A percentile compares a stretch with the other conserved stretches of the same genome.
Conservation (phyloP, 495 filamentous ascomycete species). For the Lophium mytilinum region DNA sequence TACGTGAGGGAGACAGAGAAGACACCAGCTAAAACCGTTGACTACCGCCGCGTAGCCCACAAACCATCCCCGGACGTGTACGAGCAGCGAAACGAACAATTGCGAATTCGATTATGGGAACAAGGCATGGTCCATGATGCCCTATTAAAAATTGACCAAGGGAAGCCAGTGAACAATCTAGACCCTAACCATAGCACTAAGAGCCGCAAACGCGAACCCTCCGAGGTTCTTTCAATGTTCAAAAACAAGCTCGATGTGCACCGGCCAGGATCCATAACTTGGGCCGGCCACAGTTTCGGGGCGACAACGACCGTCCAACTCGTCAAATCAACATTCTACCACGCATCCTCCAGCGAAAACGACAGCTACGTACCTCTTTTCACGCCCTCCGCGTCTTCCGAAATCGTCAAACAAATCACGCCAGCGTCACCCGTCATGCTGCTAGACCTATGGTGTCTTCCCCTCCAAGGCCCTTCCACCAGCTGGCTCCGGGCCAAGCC, state of each 20-base stretch:
- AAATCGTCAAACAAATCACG: slow-evolving; percentile 54
- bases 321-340: slow-evolving; percentile 62
- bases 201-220: slow-evolving; percentile 31
- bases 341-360: slow-evolving; percentile 13
- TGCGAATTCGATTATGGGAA: slow-evolving; percentile 68
- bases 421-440: slow-evolving; percentile 50
- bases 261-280: slow-evolving; percentile 60
- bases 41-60: slow-evolving; percentile 48
- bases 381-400: slow-evolving; percentile 39
- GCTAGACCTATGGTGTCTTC: slow-evolving; percentile 68
- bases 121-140: slow-evolving; percentile 55
- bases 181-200: slow-evolving; percentile 29
- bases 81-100: slow-evolving; percentile 52
- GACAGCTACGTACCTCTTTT: slow-evolving; percentile 39
- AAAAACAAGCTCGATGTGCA: slow-evolving; percentile 50
- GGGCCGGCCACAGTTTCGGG: slow-evolving; percentile 70
- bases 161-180: slow-evolving; percentile 34
- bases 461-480: slow-evolving; percentile 49
- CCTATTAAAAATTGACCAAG: slow-evolving; percentile 51
- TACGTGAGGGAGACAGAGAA: slow-evolving; percentile 40
- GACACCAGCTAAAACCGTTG: slow-evolving; percentile 25
- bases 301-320: slow-evolving; percentile 63
- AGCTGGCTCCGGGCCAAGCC: slow-evolving; percentile 53
- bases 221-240: slow-evolving; percentile 45
- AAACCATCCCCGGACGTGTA: slow-evolving; percentile 47